A percentile compares a stretch with the other conserved stretches of the same genome.
phyloP scores from a whole-genome alignment of 371 early-diverging fungal species.

The Mucor saturninus region DNA sequence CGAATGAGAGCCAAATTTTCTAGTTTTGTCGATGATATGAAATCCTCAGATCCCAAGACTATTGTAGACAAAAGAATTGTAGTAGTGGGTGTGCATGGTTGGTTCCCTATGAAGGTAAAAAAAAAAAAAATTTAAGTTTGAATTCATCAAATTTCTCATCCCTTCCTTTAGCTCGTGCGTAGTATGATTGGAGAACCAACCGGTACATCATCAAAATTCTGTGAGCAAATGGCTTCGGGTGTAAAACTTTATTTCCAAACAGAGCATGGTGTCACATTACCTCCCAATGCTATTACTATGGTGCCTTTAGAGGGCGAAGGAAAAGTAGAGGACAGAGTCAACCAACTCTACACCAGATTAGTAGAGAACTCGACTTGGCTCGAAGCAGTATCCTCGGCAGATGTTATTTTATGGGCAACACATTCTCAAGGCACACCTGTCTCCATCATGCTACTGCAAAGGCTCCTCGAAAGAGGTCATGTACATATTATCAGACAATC shows the following conservation, averaged over 20 bases:
- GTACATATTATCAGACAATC: conserved; percentile 75
- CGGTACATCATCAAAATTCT: conserved; percentile 88
- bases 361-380: conserved; percentile 57
- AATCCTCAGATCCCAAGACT: conserved; percentile 21
- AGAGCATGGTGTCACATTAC: conserved; percentile 63
- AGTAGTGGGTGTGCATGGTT: conserved; percentile 87
- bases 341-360: conserved; percentile 72
- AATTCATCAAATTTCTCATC: background rate
- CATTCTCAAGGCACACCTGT: conserved; percentile 97
- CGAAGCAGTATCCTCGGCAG: conserved; percentile 69
- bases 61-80: conserved; percentile 52
- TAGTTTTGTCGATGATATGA: conserved; percentile 39
- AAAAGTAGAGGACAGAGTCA: conserved; percentile 84
- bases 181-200: conserved; percentile 92
- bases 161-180: conserved; percentile 54
- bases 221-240: conserved; percentile 80
- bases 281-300: conserved; percentile 66
- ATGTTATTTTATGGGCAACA: conserved; percentile 85
- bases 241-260: conserved; percentile 63
- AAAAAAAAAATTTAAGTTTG: background rate
- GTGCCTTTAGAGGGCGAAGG: conserved; percentile 93
- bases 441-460: conserved; percentile 76
- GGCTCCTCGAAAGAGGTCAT: conserved; percentile 71
- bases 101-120: conserved; percentile 80
- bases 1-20: conserved; percentile 31